Evolutionary conservation across 208 protist genomes (phyloP).

Genomic region (Trypanosoma melophagium): DNA sequence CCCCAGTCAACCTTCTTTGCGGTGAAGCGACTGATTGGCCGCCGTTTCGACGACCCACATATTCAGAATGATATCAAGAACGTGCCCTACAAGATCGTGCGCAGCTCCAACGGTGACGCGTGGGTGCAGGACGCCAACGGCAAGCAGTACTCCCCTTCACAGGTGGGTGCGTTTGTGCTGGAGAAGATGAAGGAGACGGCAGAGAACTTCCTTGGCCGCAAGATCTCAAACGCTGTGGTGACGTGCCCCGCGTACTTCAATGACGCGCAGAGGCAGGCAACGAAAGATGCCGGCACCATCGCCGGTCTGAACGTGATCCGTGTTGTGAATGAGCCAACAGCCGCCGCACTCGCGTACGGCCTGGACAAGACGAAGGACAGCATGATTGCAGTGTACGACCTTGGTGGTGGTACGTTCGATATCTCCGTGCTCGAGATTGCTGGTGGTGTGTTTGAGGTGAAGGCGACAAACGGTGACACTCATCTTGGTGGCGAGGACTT

Average conservation of each 20-base stretch:
- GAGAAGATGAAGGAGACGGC: constrained; percentile 92
- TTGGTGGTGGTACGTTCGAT: constrained; percentile 97
- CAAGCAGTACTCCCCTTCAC: constrained; percentile 94
- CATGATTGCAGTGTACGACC: constrained; percentile 82
- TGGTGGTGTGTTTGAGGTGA: constrained; percentile 98
- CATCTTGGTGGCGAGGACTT: constrained; percentile 95
- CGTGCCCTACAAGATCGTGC: constrained; percentile 93
- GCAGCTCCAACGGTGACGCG: constrained; percentile 42
- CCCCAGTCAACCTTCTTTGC: constrained; percentile 92
- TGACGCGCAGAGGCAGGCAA: constrained; percentile 96
- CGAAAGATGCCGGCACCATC: constrained; percentile 98
- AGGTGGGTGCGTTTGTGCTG: constrained; percentile 96
- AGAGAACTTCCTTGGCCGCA: constrained; percentile 94
- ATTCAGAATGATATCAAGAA: constrained; percentile 92
- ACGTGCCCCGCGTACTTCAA: constrained; percentile 98
- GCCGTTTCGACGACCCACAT: constrained; percentile 76
- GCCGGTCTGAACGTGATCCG: constrained; percentile 94
- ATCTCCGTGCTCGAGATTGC: constrained; percentile 98
- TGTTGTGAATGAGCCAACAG: constrained; percentile 98
- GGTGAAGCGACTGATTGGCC: constrained; percentile 95
- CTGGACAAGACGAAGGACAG: constrained; percentile 86
- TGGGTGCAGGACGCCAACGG: constrained; percentile 63
- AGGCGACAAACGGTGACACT: constrained; percentile 97
- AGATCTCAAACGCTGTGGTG: constrained; percentile 94
- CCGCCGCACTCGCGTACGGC: constrained; percentile 97